Evolutionary conservation across 805 yeast species (phyloP), one percentile per base, ranked within the genome.

Genomic region (Kuraishia piskuri): DNA sequence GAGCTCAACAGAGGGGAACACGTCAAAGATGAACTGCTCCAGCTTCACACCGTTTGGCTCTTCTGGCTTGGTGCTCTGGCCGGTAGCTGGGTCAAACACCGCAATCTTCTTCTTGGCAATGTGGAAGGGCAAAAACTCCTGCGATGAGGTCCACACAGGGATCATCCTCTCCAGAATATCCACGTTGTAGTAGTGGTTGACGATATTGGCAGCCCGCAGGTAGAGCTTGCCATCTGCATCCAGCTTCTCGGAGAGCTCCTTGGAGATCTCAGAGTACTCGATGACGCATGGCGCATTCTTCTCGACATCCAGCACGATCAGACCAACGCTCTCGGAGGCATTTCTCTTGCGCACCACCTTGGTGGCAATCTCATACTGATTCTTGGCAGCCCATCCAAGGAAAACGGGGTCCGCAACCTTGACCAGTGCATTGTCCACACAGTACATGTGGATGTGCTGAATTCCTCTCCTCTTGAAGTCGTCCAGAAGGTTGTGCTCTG

Each of bases 1-100:
- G 57, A 91, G 65, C 12, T 80, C 77, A 37, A 94, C 85, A 26
- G 83, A 78, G 50, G 91, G 91, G 71, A 94, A 94, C 22, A 94
- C 96, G 65, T 94, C 99, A 72, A 94, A 94, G 54, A 94, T 96
- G 63, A 94, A 94, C 68, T 92, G 98, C 68, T 94, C 99, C 64
- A 94, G 76, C 68, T 94, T 94, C 64, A 92, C 84, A 47, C 98
- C 99, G 67, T 94, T 94, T 49, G 92, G 88, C 54, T 74, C 78
- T 1, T 74, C 60, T n/a, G 98, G 97, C 60, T 79, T 81, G 25
- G 73, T 62, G 45, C 71, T 65, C 51, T 72, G 66, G 26, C 81
- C 82, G 0, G 80, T 70, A 1, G 61, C 64, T 22, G 69, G 58
- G 61, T 83, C 82, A 50, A 80, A 77, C 52, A 68, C 70, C 2